These are phyloP conservation scores for Digitaria exilis DNA, from an alignment of 202 grass and related monocot species.

Conservation along the genomic window DNA sequence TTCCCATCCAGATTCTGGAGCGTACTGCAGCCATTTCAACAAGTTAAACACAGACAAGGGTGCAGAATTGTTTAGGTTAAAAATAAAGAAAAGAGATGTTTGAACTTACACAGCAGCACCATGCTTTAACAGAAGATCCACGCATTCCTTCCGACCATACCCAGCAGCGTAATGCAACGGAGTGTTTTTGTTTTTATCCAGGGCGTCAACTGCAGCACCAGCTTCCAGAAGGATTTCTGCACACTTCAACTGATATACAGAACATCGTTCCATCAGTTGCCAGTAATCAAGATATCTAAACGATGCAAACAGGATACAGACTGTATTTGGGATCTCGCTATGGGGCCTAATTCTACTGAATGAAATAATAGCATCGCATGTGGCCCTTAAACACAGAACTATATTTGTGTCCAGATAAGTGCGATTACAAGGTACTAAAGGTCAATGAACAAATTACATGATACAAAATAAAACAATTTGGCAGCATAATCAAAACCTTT, in stretches of 20 bases:
- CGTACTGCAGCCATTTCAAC: conserved; percentile 44
- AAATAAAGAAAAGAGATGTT: background rate
- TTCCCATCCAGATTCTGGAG: conserved; percentile 94
- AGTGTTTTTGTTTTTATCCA: conserved; percentile 97
- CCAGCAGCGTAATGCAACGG: conserved; percentile 93
- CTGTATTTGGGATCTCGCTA: background rate
- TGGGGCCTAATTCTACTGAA: background rate
- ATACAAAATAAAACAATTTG: conserved; percentile 2
- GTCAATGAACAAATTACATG: background rate
- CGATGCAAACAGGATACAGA: background rate
- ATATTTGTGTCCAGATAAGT: background rate
- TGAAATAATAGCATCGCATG: background rate
- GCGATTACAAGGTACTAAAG: background rate
- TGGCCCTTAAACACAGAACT: background rate
- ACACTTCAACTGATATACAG: conserved; percentile 64
- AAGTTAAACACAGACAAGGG: background rate
- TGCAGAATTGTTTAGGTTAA: background rate
- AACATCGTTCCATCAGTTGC: conserved; percentile 14
- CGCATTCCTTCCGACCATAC: conserved; percentile 91
- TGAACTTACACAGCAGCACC: conserved; percentile 95
- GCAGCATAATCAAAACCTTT: background rate
- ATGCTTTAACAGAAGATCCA: conserved; percentile 79
- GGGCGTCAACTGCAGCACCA: conserved; percentile 68
- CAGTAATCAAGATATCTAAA: background rate
- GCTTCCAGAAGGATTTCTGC: conserved; percentile 74